Evolutionary conservation across 768 basidiomycete genomes (phyloP).

Genomic region (Suillus decipiens): DNA sequence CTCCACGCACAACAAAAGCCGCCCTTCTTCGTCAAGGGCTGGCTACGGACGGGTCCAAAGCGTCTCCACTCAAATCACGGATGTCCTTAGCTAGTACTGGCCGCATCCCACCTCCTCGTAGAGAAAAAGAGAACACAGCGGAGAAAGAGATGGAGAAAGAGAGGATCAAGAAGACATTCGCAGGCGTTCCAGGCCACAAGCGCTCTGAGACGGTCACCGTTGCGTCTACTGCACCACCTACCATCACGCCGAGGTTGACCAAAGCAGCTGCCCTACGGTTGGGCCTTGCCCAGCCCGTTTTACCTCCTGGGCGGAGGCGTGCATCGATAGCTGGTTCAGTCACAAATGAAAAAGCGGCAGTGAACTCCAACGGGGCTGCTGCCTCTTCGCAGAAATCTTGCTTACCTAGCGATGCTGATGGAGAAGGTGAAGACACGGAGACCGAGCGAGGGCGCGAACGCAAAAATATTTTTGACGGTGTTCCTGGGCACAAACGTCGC

Average conservation of each 20-base stretch:
- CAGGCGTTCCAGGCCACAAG: conserved; percentile 82
- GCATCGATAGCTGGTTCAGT: conserved; percentile 30
- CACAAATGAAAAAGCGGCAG: conserved; percentile 25
- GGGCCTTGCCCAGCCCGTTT: conserved; percentile 48
- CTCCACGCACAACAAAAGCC: conserved; percentile 75
- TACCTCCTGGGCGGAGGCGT: conserved; percentile 40
- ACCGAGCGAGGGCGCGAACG: conserved; percentile 24
- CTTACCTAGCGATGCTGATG: conserved; percentile 16
- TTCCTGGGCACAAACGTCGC: conserved; percentile 82
- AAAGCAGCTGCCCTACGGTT: conserved; percentile 71
- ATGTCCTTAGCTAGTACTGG: conserved; percentile 38
- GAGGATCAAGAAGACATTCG: conserved; percentile 62
- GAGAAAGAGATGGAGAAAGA: conserved; percentile 63
- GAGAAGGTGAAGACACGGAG: conserved; percentile 32
- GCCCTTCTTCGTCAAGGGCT: conserved; percentile 72
- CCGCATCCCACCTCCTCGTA: conserved; percentile 29
- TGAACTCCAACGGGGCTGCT: conserved; percentile 12
- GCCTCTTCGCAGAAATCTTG: conserved; percentile 13
- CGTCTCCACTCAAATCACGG: conserved; percentile 21
- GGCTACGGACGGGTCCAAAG: conserved; percentile 38
- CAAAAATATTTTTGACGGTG: conserved; percentile 68
- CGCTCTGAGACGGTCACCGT: conserved; percentile 67
- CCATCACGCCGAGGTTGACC: conserved; percentile 73
- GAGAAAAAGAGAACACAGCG: conserved; percentile 29
- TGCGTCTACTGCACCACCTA: conserved; percentile 72